A percentile compares a stretch with the other conserved stretches of the same genome.
Evolutionary conservation across 2,329 filamentous ascomycete genomes (phyloP).

Genomic region (Fusarium sp.): DNA sequence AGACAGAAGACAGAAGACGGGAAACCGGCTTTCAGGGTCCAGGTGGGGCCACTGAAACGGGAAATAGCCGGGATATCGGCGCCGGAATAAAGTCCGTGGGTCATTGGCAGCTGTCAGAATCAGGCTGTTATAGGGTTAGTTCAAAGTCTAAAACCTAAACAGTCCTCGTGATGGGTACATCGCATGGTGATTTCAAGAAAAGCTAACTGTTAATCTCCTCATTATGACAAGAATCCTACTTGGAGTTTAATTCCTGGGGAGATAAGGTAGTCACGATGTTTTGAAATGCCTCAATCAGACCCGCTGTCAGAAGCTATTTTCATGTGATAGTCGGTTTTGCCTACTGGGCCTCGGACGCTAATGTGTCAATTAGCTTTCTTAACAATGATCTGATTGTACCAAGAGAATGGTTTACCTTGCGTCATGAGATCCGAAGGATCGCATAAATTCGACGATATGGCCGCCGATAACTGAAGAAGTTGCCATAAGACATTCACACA

Average conservation of each 20-base stretch:
- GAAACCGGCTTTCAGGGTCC: background rate
- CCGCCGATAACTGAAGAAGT: background rate
- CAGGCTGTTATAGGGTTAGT: background rate
- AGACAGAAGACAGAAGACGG: too few relatives aligned
- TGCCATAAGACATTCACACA: background rate
- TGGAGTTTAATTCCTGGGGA: background rate
- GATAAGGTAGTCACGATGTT: background rate
- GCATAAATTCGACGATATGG: background rate
- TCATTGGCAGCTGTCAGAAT: background rate
- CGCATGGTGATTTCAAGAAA: background rate
- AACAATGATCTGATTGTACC: background rate
- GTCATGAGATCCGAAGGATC: background rate
- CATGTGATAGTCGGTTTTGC: background rate
- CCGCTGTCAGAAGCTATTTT: conserved; percentile 4
- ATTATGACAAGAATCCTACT: background rate
- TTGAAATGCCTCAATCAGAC: background rate
- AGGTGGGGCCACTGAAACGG: background rate
- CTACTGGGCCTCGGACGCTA: background rate
- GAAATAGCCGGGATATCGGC: background rate
- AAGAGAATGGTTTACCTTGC: background rate
- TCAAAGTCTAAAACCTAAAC: background rate
- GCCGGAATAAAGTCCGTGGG: background rate
- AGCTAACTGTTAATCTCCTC: background rate
- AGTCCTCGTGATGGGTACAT: background rate
- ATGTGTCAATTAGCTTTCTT: background rate